These are phyloP conservation scores for Phytopythium montanum DNA, from an alignment of 352 stramenopile species.

Conservation along the genomic window DNA sequence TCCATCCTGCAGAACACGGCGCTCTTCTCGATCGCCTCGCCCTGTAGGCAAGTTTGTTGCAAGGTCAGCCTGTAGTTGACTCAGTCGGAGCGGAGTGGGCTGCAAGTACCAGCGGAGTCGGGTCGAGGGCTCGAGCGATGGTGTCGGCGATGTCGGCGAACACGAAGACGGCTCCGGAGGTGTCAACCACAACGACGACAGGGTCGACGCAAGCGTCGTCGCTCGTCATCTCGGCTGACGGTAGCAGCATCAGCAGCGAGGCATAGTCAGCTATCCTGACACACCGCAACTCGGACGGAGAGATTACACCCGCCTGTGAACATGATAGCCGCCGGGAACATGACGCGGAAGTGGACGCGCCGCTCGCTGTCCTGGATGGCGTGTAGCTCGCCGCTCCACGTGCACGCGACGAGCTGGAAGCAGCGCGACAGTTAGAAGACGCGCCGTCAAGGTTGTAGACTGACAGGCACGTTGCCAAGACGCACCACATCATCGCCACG, in stretches of 20 bases:
- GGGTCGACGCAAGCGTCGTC: slow-evolving; percentile 19
- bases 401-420: slow-evolving; percentile 57
- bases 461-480: neutral
- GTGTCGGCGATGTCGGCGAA: slow-evolving; percentile 46
- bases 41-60: slow-evolving; percentile 13
- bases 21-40: slow-evolving; percentile 34
- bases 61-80: no score
- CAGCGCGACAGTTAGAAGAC: slow-evolving; percentile 4
- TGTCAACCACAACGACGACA: slow-evolving; percentile 58
- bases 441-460: neutral
- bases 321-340: slow-evolving; percentile 54
- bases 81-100: no score
- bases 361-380: slow-evolving; percentile 35
- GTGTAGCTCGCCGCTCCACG: slow-evolving; percentile 67
- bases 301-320: slow-evolving; percentile 50
- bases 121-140: slow-evolving; percentile 36
- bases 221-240: neutral
- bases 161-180: slow-evolving; percentile 59
- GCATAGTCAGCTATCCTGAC: neutral
- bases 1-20: slow-evolving; percentile 29
- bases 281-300: neutral
- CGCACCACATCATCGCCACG: slow-evolving; percentile 17
- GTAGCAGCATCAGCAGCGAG: neutral
- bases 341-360: slow-evolving; percentile 59
- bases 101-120: slow-evolving; percentile 35